Conservation (phyloP, 345 rosid genomes). For the Salix exigua region DNA sequence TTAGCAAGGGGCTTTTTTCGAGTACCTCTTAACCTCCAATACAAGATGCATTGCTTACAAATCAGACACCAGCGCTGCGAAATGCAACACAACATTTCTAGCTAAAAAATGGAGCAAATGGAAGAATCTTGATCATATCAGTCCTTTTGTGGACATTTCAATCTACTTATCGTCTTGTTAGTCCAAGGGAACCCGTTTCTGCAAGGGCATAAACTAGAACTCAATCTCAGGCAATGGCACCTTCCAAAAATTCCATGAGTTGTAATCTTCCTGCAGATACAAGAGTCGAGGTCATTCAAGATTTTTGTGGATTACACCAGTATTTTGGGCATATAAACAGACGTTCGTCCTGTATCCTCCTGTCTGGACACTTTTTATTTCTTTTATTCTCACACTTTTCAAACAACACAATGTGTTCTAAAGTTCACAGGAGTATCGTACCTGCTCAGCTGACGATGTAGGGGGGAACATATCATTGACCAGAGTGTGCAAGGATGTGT, state of each 20-base stretch:
- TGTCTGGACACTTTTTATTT: neutral
- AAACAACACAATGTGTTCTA: neutral
- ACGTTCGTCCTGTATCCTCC: neutral
- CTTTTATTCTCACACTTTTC: neutral
- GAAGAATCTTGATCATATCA: constrained; percentile 14
- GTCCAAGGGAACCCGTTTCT: neutral
- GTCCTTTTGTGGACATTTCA: neutral
- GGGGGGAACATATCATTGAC: constrained; percentile 94
- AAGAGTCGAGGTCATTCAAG: neutral
- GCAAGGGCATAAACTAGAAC: neutral
- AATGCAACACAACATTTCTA: neutral
- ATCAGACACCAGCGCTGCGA: neutral
- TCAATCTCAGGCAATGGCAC: constrained; percentile 58
- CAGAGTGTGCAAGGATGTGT: constrained; percentile 82
- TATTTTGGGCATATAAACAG: neutral
- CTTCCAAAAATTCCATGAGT: constrained; percentile 86
- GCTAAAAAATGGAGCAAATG: constrained; percentile 2
- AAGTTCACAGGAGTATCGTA: constrained; percentile 10
- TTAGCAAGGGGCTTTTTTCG: neutral
- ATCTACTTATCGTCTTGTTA: constrained; percentile 5
- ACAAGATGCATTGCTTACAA: constrained; percentile 9
- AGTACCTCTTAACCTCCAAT: neutral
- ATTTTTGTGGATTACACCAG: neutral
- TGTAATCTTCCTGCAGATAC: constrained; percentile 68
- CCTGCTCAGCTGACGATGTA: constrained; percentile 76